Conservation (phyloP, 257 asterid species). For the Nicotiana undulata region DNA sequence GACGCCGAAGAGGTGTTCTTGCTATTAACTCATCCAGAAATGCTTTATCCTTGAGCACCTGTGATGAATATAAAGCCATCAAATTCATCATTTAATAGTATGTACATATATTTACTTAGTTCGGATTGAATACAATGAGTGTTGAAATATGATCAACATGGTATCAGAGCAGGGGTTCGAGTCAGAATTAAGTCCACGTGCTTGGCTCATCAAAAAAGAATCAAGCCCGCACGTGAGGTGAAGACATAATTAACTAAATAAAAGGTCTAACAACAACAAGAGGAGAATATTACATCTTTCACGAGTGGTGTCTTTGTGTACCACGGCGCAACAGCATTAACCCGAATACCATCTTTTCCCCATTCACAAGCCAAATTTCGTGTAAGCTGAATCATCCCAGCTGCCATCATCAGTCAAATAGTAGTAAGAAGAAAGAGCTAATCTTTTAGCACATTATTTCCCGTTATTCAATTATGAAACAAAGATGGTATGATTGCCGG, state of each 20-base stretch:
- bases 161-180: too few relatives aligned
- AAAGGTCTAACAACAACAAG: neutral
- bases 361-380: slow-evolving; percentile 89
- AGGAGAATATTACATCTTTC: slow-evolving; percentile 41
- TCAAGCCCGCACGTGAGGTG: too few relatives aligned
- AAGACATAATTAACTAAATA: too few relatives aligned
- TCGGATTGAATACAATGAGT: too few relatives aligned
- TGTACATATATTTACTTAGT: too few relatives aligned
- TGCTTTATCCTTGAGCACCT: slow-evolving; percentile 56
- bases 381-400: slow-evolving; percentile 87
- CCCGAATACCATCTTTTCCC: slow-evolving; percentile 86
- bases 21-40: slow-evolving; percentile 44
- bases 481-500: too few relatives aligned
- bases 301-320: slow-evolving; percentile 78
- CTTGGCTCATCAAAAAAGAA: too few relatives aligned
- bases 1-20: slow-evolving; percentile 65
- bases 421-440: neutral
- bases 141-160: too few relatives aligned
- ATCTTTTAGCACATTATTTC: neutral
- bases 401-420: slow-evolving; percentile 20
- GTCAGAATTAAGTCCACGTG: too few relatives aligned
- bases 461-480: neutral
- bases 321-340: slow-evolving; percentile 89
- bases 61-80: slow-evolving; percentile 23
- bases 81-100: neutral